A percentile compares a stretch with the other conserved stretches of the same genome.
Conservation (phyloP, 306 rosid species). For the Elaeagnus macrophylla region DNA sequence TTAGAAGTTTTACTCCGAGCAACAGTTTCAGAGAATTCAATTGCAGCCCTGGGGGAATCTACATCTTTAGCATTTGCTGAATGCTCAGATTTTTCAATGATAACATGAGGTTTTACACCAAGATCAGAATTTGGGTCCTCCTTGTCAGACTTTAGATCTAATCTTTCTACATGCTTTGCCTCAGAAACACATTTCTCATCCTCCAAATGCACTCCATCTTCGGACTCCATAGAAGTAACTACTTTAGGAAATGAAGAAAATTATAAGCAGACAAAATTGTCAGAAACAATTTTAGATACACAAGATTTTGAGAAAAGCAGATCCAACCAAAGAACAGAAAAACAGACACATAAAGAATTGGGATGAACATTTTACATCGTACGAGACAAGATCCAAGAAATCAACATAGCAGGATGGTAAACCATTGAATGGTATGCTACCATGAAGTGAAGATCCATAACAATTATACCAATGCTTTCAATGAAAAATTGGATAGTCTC, state of each 20-base stretch:
- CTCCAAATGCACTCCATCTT: constrained; percentile 50
- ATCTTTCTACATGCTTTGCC: constrained; percentile 30
- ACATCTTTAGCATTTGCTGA: too few species aligned
- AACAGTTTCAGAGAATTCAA: constrained; percentile 37
- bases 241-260: constrained; percentile 10
- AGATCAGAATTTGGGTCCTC: constrained; percentile 27
- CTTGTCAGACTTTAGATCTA: constrained; percentile 17
- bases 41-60: constrained; percentile 18
- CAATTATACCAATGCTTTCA: too few species aligned
- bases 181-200: constrained; percentile 60
- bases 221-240: constrained; percentile 53
- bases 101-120: constrained; percentile 29
- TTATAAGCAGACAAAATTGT: constrained; percentile 5
- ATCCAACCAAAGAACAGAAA: neutral
- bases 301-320: neutral
- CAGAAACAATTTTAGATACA: neutral
- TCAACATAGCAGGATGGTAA: too few species aligned
- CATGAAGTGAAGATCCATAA: too few species aligned
- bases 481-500: too few species aligned
- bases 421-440: too few species aligned
- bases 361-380: too few species aligned
- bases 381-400: too few species aligned
- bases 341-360: too few species aligned
- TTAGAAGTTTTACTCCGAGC: constrained; percentile 38
- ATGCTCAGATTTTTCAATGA: constrained; percentile 31